A percentile compares a stretch with the other conserved stretches of the same genome.
These are phyloP conservation scores for Aurifilum marmelostoma DNA, from an alignment of 2,329 filamentous ascomycete species.

Conservation along the genomic window DNA sequence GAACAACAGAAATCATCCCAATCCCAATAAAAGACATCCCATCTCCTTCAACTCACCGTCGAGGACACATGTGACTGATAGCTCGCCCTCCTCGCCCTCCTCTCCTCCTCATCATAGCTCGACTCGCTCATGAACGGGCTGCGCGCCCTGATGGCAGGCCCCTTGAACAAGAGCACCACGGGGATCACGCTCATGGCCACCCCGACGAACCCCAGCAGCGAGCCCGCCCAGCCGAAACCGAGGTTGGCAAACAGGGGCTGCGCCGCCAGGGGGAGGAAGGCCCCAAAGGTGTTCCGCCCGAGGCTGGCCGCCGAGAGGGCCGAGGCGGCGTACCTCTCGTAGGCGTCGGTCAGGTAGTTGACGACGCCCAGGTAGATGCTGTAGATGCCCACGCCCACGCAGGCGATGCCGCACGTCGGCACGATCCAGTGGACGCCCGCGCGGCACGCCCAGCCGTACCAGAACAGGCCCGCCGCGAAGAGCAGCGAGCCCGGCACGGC, in stretches of 20 bases:
- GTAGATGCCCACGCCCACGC: constrained; percentile 68
- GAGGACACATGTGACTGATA: not conserved
- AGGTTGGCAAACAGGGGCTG: constrained; percentile 57
- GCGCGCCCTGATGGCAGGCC: constrained; percentile 61
- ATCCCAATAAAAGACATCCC: no score
- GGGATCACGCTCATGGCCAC: constrained; percentile 65
- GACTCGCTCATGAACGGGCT: constrained; percentile 59
- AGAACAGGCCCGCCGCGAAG: constrained; percentile 68
- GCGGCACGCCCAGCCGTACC: constrained; percentile 68
- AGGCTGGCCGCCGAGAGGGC: constrained; percentile 69
- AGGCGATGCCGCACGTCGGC: constrained; percentile 62
- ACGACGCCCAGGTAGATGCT: constrained; percentile 70
- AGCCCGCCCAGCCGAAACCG: constrained; percentile 54
- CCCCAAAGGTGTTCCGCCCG: constrained; percentile 66
- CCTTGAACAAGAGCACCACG: constrained; percentile 68
- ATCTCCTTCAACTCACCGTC: not conserved
- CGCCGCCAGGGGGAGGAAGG: constrained; percentile 45
- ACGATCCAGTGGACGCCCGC: constrained; percentile 63
- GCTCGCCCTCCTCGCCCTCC: constrained; percentile 4
- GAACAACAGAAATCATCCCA: not conserved
- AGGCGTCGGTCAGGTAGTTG: constrained; percentile 71
- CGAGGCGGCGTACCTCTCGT: constrained; percentile 67
- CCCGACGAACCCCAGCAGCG: constrained; percentile 65
- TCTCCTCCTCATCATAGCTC: constrained; percentile 21
- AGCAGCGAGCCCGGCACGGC: constrained; percentile 64